Base-by-base conservation (phyloP, 164 flowering plant genomes). In the Brasenia schreberi region DNA sequence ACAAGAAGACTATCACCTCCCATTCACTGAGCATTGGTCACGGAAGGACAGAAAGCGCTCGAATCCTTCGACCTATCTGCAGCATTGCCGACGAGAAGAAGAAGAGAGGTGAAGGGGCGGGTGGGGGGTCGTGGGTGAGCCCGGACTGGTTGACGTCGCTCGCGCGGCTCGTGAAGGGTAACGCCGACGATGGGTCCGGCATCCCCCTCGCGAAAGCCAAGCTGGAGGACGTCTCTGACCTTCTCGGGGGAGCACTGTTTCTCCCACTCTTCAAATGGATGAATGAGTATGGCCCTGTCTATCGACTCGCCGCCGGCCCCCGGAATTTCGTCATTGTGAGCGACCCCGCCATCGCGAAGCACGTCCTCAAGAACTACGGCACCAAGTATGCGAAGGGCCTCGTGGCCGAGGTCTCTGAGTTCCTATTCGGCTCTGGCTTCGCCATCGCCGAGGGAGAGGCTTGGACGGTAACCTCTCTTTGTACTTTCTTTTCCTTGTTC, bases 401-500 rank as follows among this genome's bases (percentile, higher is more conserved):
- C 44, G 96, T 90, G 5, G 69, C 94, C 64, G 97, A 90, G 80
- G 97, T 90, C 45, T 88, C 97, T 6, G 97, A 93, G 75, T 93
- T 90, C 71, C 73, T 93, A 67, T 90, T 93, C 52, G 96, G 98
- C 0, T 87, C 94, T 11, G 97, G 97, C 1, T 86, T 93, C 19
- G 97, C 98, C 73, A 90, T 93, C 73, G 97, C 97, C 17, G 96
- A 93, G 74, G 98, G 94, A 58, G 73, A 81, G 0, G 89, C 90
- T 64, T 93, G 97, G 97, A 90, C 91, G 86, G 96, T 93, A 85
- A 65, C 18, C 5, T 16, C 17, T 17, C 52, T 6, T 53, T 12
- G 19, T 59, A 18, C 59, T 16, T 52, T 52, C 27, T 23, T 23
- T 23, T 23, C 27, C 27, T 23, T 2, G 27, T 23, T 23, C 27